Conservation (phyloP, 2,329 filamentous ascomycete species). For the Aspergillus spinulosporus region DNA sequence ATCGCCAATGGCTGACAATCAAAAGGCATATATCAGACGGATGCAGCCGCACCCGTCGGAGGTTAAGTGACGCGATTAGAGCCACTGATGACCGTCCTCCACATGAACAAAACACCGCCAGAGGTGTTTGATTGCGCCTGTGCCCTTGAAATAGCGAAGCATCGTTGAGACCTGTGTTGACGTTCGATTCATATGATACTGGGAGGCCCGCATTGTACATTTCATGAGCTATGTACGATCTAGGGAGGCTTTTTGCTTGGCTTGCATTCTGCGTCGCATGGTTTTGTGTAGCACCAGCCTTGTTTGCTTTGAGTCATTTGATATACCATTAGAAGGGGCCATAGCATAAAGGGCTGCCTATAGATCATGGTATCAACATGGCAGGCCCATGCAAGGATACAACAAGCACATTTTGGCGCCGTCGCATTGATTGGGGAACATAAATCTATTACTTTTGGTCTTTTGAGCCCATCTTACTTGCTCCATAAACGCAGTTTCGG, state of each 20-base stretch:
- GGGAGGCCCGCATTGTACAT: constrained; percentile 9
- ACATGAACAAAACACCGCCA: background rate
- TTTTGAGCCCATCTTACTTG: too few relatives aligned
- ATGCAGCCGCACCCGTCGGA: constrained; percentile 16
- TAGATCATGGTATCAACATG: constrained; percentile 17
- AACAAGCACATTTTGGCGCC: background rate
- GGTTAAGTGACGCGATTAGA: background rate
- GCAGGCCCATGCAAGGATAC: constrained; percentile 12
- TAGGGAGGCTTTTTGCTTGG: constrained; percentile 11
- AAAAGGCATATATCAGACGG: constrained; percentile 22
- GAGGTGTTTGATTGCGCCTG: background rate
- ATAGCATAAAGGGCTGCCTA: constrained; percentile 5
- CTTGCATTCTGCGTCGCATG: constrained; percentile 5
- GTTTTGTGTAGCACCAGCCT: background rate
- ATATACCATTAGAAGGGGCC: background rate
- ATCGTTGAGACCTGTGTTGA: background rate
- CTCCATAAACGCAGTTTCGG: background rate
- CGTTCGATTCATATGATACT: background rate
- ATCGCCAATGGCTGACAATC: constrained; percentile 7
- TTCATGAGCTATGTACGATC: background rate
- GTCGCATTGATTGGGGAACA: too few relatives aligned
- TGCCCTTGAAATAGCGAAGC: background rate
- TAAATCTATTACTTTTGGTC: too few relatives aligned
- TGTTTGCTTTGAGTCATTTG: constrained; percentile 1
- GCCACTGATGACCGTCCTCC: background rate